phyloP scores from a whole-genome alignment of 176 grass and related monocot species.

The Oryza glumipatula region DNA sequence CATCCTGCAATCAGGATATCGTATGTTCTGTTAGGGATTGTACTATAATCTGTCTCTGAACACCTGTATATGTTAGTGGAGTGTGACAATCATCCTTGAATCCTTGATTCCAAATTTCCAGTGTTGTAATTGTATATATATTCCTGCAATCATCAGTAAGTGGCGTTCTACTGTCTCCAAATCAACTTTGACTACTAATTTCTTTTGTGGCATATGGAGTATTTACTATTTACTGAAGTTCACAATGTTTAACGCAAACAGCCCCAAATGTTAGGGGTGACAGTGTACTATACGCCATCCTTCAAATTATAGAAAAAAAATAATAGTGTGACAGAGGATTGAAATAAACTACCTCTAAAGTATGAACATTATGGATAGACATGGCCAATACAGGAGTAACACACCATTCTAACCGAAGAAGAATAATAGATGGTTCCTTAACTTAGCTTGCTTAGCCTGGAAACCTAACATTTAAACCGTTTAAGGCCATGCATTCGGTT shows the following conservation, averaged over 20 bases:
- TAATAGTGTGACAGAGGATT: not conserved
- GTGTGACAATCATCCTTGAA: not conserved
- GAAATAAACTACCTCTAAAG: not conserved
- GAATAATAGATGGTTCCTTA: not conserved
- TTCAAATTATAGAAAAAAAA: not conserved
- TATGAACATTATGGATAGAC: not conserved
- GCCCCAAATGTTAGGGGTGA: too few relatives aligned
- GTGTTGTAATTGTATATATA: too few relatives aligned
- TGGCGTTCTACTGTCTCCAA: too few relatives aligned
- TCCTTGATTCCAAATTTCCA: too few relatives aligned
- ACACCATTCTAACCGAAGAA: not conserved
- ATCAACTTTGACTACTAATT: too few relatives aligned
- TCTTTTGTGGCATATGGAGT: too few relatives aligned
- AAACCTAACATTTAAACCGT: too few relatives aligned
- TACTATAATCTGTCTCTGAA: not conserved
- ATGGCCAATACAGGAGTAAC: not conserved
- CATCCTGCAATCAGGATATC: conserved; percentile 3
- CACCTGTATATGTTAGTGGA: not conserved
- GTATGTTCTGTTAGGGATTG: not conserved
- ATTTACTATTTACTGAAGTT: too few relatives aligned
- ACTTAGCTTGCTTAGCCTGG: not conserved
- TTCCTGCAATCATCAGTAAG: too few relatives aligned
- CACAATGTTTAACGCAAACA: too few relatives aligned
- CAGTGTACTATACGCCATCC: not conserved
- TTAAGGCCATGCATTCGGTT: not conserved